Evolutionary conservation across 2,329 filamentous ascomycete genomes (phyloP), one percentile per base, ranked within the genome.

Genomic region (Thielaviopsis ethacetica): DNA sequence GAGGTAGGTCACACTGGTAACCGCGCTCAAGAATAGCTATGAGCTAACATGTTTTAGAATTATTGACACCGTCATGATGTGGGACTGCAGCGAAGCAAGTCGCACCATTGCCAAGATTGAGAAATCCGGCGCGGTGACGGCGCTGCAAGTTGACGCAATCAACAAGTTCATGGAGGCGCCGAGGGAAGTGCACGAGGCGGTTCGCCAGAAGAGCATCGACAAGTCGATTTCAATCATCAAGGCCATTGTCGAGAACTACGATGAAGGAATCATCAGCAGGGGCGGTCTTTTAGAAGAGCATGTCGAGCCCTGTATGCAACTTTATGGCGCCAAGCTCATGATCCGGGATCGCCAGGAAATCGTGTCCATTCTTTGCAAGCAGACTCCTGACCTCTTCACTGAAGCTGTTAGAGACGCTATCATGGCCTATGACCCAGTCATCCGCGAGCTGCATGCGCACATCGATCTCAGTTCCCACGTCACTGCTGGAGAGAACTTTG

Each of bases 281-380:
- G 61, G 57, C 15, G 58, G 54, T n/a, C 54, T 61, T 26, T 53
- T 57, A n/a, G 38, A 59, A 15, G 57, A 61, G 30, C 49, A 55
- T 5, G 59, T 59, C 30, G 60, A 61, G 41, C 38, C 56, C 21
- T 49, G 54, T 19, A 61, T 61, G 57, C 56, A 51, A 44, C 54
- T 88, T 68, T 82, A 87, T 63, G 78, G 83, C 0, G 80, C 84
- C 1, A 76, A 83, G n/a, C 77, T 91, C 24, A 83, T 83, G 0
- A 78, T 87, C 9, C 80, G 82, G 41, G 88, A 93, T 66, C 80
- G 87, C n/a, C 81, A 87, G 59, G 78, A 83, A 64, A 82, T 91
- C 54, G 79, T 81, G 13, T 75, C 76, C 13, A 78, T 82, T 0
- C 71, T 90, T 15, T 91, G 87, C 68, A 79, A 80, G 15, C 76